Conservation (phyloP, 202 grass and related monocot species). For the Sporobolus alterniflorus region DNA sequence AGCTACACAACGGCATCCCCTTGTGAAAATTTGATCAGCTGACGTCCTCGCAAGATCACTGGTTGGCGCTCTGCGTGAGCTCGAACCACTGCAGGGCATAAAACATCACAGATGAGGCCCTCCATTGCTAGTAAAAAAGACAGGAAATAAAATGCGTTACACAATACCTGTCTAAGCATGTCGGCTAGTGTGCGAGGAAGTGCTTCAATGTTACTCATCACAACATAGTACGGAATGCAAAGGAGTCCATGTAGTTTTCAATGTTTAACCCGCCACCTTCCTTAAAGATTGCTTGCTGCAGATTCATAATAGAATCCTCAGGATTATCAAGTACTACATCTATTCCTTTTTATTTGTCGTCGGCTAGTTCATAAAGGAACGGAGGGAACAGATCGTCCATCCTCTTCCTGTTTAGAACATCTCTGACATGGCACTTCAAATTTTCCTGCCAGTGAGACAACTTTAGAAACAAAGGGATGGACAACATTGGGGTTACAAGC, state of each 20-base stretch:
- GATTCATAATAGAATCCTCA: slow-evolving; percentile 86
- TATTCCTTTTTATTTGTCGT: no score
- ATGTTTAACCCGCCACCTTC: slow-evolving; percentile 38
- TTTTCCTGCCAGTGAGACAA: slow-evolving; percentile 56
- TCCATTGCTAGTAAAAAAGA: background rate
- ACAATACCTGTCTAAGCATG: slow-evolving; percentile 87
- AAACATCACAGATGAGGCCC: slow-evolving; percentile 18
- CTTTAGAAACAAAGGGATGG: slow-evolving; percentile 22
- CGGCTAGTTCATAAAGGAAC: no score
- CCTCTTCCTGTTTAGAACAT: slow-evolving; percentile 78
- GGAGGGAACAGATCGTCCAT: slow-evolving; percentile 91
- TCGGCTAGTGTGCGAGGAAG: slow-evolving; percentile 92
- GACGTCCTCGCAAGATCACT: slow-evolving; percentile 39
- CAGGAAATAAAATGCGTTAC: background rate
- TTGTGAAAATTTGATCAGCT: background rate
- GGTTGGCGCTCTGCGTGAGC: slow-evolving; percentile 76
- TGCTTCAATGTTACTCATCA: slow-evolving; percentile 80
- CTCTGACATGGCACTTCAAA: slow-evolving; percentile 74
- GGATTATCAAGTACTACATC: slow-evolving; percentile 85
- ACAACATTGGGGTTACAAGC: background rate
- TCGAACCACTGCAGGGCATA: slow-evolving; percentile 86
- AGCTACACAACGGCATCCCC: background rate
- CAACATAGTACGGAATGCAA: slow-evolving; percentile 90
- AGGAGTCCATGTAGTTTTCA: slow-evolving; percentile 75
- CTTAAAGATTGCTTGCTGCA: slow-evolving; percentile 57